Conservation (phyloP, 139 green algal genomes). For the Micractinium sp. region DNA sequence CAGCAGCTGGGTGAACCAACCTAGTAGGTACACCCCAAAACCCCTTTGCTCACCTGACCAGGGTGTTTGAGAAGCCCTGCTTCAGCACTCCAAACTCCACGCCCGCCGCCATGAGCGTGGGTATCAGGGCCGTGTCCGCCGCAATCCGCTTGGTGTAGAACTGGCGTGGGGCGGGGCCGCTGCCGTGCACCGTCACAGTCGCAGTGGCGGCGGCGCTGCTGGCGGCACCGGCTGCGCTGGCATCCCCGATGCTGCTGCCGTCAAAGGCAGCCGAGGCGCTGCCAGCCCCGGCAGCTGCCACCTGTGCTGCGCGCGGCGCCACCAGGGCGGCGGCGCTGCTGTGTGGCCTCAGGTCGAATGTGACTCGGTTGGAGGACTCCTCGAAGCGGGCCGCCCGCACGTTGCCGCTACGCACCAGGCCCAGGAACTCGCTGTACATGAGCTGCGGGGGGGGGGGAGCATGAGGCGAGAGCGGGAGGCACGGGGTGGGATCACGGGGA, state of each 20-base stretch:
- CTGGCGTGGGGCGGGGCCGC: neutral
- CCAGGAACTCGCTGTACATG: constrained; percentile 82
- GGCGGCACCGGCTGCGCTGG: neutral
- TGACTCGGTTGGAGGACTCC: constrained; percentile 55
- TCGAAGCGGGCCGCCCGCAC: constrained; percentile 75
- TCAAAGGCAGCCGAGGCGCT: neutral
- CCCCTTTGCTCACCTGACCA: constrained; percentile 25
- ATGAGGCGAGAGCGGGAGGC: neutral
- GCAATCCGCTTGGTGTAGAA: constrained; percentile 49
- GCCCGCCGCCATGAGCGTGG: constrained; percentile 40
- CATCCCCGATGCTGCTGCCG: neutral
- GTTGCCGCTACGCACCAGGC: constrained; percentile 61
- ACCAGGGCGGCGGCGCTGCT: neutral
- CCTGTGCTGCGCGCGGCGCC: neutral
- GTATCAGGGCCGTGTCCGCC: constrained; percentile 56
- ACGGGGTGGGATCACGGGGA: neutral
- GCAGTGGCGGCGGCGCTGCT: neutral
- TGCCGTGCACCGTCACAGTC: neutral
- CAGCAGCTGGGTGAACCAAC: too few relatives aligned
- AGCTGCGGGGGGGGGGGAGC: constrained; percentile 37
- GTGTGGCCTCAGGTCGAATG: constrained; percentile 68
- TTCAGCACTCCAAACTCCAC: constrained; percentile 60
- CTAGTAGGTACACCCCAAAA: too few relatives aligned
- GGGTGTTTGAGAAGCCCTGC: constrained; percentile 15
- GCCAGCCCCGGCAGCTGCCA: neutral